Evolutionary conservation across 306 rosid species (phyloP), one percentile per base, ranked within the genome.

Genomic region (Sphenostylis stenocarpa): DNA sequence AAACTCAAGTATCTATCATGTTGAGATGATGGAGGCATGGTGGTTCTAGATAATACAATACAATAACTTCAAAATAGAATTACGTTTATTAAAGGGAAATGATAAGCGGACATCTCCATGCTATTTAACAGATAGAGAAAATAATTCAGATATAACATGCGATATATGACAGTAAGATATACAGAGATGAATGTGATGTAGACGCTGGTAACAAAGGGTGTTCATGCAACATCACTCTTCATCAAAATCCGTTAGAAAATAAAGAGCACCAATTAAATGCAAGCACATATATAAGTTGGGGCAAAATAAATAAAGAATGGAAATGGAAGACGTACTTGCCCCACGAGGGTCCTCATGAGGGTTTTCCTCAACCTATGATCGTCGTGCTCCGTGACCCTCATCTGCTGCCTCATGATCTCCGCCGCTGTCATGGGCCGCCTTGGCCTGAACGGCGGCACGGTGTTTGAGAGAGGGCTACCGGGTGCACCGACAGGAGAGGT

Each of bases 371-470:
- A 81, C 70, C 88, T 84, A 61, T 76, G 87, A 57, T 95, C 98
- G 75, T 95, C 92, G 31, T 88, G 96, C 74, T 95, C 98, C 5
- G 96, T 85, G 33, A 95, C 92, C 83, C 83, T 84, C 98, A 95
- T 95, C 83, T 95, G 98, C 70, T 90, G 96, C 74, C 97, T 85
- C 98, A 95, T 95, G 73, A 95, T 92, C 90, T 95, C 98, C 0
- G 98, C 98, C 0, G 97, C 87, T 2, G 98, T 95, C 98, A 92
- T 92, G 0, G 98, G 98, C 19, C 98, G 85, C 31, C 97, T 75
- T 0, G 93, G 92, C 75, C 93, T 78, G 0, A 63, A 39, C 0
- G 36, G 69, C 1, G 96, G 96, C 17, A 88, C 23, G 4, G 92
- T 85, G 44, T 45, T 1, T 0, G 88, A 79, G 7, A 86, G 0